These are phyloP conservation scores for Alternaria panax DNA, from an alignment of 2,329 filamentous ascomycete species.

Conservation along the genomic window DNA sequence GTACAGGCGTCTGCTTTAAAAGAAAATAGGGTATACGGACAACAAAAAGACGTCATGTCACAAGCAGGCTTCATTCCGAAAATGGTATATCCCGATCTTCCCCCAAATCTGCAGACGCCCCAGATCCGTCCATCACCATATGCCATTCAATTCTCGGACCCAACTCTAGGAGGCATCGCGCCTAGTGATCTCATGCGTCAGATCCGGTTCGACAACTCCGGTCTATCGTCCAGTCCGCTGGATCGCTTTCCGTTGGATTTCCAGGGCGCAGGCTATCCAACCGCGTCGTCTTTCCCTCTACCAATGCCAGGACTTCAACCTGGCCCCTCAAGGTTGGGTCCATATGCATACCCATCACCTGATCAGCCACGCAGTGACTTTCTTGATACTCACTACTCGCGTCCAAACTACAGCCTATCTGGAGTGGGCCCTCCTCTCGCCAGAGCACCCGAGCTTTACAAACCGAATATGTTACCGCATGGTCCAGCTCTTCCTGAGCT, in stretches of 20 bases:
- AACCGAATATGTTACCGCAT: not conserved
- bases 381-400: slow-evolving; percentile 1
- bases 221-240: not conserved
- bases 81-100: not conserved
- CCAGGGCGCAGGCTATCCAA: not conserved
- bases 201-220: not conserved
- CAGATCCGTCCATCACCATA: slow-evolving; percentile 5
- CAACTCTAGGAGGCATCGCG: not conserved
- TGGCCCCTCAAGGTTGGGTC: not conserved
- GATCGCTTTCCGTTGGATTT: not conserved
- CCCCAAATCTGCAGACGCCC: not conserved
- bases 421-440: not conserved
- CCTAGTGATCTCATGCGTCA: not conserved
- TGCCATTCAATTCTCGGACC: not conserved
- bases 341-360: not conserved
- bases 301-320: too few relatives aligned
- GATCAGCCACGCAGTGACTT: not conserved
- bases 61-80: not conserved
- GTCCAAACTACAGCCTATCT: not conserved
- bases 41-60: not conserved
- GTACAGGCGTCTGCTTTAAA: not conserved
- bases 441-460: not conserved
- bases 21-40: not conserved
- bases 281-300: not conserved
- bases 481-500: not conserved